Evolutionary conservation across 2,329 filamentous ascomycete species (phyloP).

Genomic region (Botrytis fabae): DNA sequence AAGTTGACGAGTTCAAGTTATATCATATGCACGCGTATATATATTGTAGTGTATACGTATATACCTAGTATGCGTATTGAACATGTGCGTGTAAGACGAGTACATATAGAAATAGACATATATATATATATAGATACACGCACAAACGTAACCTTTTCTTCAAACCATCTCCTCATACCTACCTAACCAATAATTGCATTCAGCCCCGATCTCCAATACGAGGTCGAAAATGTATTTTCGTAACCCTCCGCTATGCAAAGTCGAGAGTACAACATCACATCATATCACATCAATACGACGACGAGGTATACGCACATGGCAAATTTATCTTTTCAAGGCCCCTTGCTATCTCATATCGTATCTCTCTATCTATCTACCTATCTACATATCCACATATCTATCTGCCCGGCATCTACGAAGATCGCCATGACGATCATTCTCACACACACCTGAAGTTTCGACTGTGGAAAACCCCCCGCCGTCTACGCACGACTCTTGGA

Average conservation of each 20-base stretch:
- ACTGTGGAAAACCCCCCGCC: not conserved
- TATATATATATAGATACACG: not conserved
- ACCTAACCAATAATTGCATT: not conserved
- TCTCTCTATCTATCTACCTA: not conserved
- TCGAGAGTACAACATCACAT: not conserved
- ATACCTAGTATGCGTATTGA: no score
- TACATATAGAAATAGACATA: no score
- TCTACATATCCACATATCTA: not conserved
- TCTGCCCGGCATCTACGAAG: not conserved
- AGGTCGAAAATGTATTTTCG: not conserved
- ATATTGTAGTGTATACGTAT: no score
- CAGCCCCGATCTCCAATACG: not conserved
- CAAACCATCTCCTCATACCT: not conserved
- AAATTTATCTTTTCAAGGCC: not conserved
- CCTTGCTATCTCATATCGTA: not conserved
- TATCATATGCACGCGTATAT: no score
- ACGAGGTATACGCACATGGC: not conserved
- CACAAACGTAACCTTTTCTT: not conserved
- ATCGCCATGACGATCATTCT: not conserved
- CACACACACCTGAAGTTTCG: not conserved
- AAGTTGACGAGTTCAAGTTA: no score
- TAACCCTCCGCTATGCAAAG: not conserved
- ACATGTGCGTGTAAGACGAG: no score
- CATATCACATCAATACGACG: not conserved
- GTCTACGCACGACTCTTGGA: not conserved